Percentiles rank a stretch among this genome's conserved stretches.
Evolutionary conservation across 306 rosid species (phyloP).

Genomic region (Hippophae gyantsensis): DNA sequence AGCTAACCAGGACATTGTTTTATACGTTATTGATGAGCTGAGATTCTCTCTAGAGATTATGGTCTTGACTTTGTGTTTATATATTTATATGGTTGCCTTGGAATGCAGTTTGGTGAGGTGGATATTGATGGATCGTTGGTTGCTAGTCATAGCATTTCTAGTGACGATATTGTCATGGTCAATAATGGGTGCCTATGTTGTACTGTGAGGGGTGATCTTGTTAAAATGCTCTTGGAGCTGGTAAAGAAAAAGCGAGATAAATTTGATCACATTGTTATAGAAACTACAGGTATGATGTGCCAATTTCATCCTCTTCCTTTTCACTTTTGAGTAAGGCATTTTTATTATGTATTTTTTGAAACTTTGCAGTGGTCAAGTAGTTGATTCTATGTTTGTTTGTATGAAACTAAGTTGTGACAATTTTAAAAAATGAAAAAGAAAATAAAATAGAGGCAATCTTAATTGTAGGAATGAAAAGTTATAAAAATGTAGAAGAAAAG

Average conservation of each 20-base stretch:
- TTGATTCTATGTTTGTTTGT: neutral
- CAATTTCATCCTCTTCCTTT: neutral
- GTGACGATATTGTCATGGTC: slow-evolving; percentile 79
- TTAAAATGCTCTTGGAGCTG: slow-evolving; percentile 76
- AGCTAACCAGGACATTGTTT: too few species aligned
- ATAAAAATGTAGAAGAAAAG: neutral
- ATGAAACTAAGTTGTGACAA: neutral
- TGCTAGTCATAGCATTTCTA: slow-evolving; percentile 71
- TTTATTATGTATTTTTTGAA: slow-evolving; percentile 6
- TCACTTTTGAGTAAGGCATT: neutral
- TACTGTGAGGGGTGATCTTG: slow-evolving; percentile 86
- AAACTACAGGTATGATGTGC: slow-evolving; percentile 63
- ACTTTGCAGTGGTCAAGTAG: neutral
- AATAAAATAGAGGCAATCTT: too few species aligned
- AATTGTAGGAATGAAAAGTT: neutral
- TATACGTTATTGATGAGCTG: too few species aligned
- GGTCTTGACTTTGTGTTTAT: neutral
- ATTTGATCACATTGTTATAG: slow-evolving; percentile 83
- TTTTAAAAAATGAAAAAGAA: neutral
- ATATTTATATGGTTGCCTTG: neutral
- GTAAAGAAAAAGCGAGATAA: slow-evolving; percentile 58
- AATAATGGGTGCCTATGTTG: slow-evolving; percentile 93
- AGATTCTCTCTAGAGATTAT: neutral
- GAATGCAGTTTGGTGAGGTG: slow-evolving; percentile 91
- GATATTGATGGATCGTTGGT: slow-evolving; percentile 92